Conservation (phyloP, 768 basidiomycete genomes). For the Filobasidium floriforme region DNA sequence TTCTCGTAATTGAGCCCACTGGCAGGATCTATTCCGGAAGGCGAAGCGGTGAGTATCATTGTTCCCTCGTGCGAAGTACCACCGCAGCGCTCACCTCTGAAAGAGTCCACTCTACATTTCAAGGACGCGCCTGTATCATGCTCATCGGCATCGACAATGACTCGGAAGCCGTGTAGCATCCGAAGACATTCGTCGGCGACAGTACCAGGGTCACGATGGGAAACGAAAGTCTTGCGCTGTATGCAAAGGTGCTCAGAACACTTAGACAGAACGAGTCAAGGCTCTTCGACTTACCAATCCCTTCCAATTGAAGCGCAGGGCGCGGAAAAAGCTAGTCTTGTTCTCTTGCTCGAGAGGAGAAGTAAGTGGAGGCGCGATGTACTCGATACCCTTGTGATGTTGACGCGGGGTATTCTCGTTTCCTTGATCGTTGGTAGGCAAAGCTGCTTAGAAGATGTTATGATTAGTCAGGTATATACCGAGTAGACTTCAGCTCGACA, state of each 20-base stretch:
- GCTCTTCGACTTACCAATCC: neutral
- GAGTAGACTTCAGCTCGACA: neutral
- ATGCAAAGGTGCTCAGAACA: neutral
- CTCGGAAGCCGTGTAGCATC: slow-evolving; percentile 54
- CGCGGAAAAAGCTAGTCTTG: slow-evolving; percentile 1
- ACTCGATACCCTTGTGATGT: slow-evolving; percentile 1
- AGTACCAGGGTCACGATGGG: slow-evolving; percentile 43
- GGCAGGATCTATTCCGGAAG: slow-evolving; percentile 42
- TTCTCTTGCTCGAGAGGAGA: neutral
- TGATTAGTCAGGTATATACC: no score
- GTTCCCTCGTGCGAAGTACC: neutral
- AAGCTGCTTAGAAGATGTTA: no score
- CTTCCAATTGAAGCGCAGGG: slow-evolving; percentile 3
- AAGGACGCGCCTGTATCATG: slow-evolving; percentile 60
- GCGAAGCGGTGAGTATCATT: neutral
- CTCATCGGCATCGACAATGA: slow-evolving; percentile 60
- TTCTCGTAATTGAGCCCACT: slow-evolving; percentile 56
- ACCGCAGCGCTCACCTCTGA: slow-evolving; percentile 45
- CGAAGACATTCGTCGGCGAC: slow-evolving; percentile 69
- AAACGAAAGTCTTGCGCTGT: neutral
- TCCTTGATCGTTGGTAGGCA: neutral
- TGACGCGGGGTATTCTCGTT: neutral
- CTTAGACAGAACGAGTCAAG: neutral
- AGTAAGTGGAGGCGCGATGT: neutral
- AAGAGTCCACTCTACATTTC: slow-evolving; percentile 69